These are phyloP conservation scores for Psilocybe mexicana DNA, from an alignment of 1,284 basidiomycete species.

Conservation along the genomic window DNA sequence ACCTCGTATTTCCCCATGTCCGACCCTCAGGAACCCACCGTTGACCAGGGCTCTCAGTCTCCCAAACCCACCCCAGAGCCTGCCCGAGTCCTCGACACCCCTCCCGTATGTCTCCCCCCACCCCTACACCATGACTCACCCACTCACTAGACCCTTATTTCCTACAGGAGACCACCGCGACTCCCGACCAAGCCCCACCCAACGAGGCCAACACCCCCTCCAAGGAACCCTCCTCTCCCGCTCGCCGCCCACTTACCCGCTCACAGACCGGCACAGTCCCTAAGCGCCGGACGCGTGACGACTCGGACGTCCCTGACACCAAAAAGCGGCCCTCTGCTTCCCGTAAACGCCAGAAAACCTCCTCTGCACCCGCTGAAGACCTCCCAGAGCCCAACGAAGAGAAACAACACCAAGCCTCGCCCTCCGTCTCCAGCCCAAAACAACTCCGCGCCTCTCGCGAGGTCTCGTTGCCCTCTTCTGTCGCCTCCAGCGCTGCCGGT, in stretches of 20 bases:
- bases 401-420: constrained; percentile 15
- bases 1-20: constrained; percentile 7
- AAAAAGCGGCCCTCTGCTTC: constrained; percentile 17
- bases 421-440: constrained; percentile 18
- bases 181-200: not conserved
- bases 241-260: constrained; percentile 31
- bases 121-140: not conserved
- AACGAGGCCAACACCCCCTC: not conserved
- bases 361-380: constrained; percentile 14
- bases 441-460: constrained; percentile 21
- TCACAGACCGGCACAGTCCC: constrained; percentile 33
- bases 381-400: constrained; percentile 7
- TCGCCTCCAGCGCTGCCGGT: not conserved
- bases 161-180: not conserved
- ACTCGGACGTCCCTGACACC: constrained; percentile 19
- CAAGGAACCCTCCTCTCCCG: constrained; percentile 10
- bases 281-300: constrained; percentile 29
- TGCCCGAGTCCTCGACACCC: not conserved
- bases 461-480: constrained; percentile 15
- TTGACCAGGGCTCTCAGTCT: not conserved
- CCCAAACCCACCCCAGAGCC: not conserved
- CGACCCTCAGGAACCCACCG: constrained; percentile 1
- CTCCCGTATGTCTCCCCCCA: not conserved
- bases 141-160: not conserved
- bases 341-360: constrained; percentile 24